Conservation (phyloP, 75 land plant species). For the Adiantum capillusveneris region DNA sequence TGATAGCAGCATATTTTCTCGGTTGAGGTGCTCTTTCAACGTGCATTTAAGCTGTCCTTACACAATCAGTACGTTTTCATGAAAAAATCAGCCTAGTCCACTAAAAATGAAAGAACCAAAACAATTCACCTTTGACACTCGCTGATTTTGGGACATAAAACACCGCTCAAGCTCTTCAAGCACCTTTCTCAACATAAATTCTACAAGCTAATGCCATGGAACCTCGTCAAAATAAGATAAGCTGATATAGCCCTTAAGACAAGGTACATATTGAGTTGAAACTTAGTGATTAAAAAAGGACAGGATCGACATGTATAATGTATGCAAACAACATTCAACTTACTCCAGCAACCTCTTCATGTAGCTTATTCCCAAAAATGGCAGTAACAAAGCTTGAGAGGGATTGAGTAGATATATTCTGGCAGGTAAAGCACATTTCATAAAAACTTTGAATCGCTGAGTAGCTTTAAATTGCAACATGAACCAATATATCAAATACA, state of each 20-base stretch:
- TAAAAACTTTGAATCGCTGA: no score
- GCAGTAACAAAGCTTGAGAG: constrained; percentile 70
- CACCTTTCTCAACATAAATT: constrained; percentile 53
- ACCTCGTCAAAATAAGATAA: not conserved
- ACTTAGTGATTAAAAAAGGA: no score
- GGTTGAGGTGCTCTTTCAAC: constrained; percentile 30
- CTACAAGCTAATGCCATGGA: constrained; percentile 41
- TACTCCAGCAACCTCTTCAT: constrained; percentile 87
- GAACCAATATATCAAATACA: no score
- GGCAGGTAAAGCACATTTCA: no score
- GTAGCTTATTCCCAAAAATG: constrained; percentile 65
- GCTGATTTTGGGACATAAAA: constrained; percentile 56
- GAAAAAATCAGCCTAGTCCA: no score
- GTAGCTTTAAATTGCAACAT: no score
- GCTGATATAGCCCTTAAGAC: no score
- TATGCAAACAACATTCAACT: constrained; percentile 13
- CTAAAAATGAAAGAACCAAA: no score
- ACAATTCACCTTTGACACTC: constrained; percentile 76
- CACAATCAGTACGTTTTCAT: not conserved
- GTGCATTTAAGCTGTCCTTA: constrained; percentile 22
- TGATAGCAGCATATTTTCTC: constrained; percentile 72
- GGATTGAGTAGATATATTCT: constrained; percentile 85
- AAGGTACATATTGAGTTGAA: no score
- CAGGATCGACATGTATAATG: no score
- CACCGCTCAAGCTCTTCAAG: constrained; percentile 66